Evolutionary conservation across 768 basidiomycete genomes (phyloP).

Genomic region (Mycena alexandri): DNA sequence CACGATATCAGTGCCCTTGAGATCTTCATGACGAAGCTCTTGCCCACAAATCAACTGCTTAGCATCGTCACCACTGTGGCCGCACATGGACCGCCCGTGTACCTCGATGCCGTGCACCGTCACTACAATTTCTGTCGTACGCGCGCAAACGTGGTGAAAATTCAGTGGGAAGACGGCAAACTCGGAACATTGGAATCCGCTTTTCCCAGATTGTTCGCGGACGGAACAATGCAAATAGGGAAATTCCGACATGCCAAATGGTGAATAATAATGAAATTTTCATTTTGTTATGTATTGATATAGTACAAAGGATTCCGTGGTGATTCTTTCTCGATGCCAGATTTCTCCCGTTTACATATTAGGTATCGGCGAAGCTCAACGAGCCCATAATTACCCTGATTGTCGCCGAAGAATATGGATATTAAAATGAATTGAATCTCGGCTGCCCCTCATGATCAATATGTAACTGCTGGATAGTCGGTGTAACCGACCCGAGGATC

Average conservation of each 20-base stretch:
- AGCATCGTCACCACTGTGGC: conserved; percentile 19
- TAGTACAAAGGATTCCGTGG: too few species aligned
- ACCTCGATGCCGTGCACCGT: conserved; percentile 7
- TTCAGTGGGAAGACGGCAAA: conserved; percentile 25
- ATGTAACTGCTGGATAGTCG: conserved; percentile 39
- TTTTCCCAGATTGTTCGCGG: conserved; percentile 19
- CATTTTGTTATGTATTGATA: too few species aligned
- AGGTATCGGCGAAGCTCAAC: too few species aligned
- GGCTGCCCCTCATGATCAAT: conserved; percentile 6
- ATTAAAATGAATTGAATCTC: too few species aligned
- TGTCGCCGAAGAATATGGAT: too few species aligned
- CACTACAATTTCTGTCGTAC: conserved; percentile 15
- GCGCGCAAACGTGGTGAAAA: conserved; percentile 13
- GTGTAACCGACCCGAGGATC: conserved; percentile 43
- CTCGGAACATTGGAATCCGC: not conserved
- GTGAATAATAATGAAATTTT: not conserved
- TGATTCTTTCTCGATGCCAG: too few species aligned
- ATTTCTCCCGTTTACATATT: too few species aligned
- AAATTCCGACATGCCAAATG: conserved; percentile 16
- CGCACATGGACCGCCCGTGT: conserved; percentile 8
- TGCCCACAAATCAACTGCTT: conserved; percentile 2
- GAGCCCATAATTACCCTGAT: too few species aligned
- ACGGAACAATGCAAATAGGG: conserved; percentile 17
- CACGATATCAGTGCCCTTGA: conserved; percentile 24
- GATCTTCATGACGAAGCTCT: conserved; percentile 3